Percentiles rank a stretch among this genome's conserved stretches.
Conservation (phyloP, 805 yeast genomes). For the Hanseniaspora vineae region DNA sequence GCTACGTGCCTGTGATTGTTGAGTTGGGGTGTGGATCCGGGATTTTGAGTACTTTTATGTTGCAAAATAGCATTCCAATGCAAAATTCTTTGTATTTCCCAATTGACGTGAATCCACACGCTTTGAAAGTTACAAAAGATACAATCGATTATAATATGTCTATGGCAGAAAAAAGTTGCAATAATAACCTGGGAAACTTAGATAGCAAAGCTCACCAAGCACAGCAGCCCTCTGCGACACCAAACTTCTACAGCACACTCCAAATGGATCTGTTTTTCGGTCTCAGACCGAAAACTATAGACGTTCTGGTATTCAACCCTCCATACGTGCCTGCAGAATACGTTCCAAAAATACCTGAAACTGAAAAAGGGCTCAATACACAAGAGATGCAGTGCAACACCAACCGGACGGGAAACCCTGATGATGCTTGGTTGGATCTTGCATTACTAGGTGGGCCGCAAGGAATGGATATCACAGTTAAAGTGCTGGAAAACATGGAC, state of each 20-base stretch:
- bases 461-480: slow-evolving; percentile 80
- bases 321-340: slow-evolving; percentile 88
- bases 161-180: slow-evolving; percentile 8
- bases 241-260: slow-evolving; percentile 25
- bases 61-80: slow-evolving; percentile 35
- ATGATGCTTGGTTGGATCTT: slow-evolving; percentile 64
- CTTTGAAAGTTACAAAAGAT: slow-evolving; percentile 39
- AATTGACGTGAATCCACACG: slow-evolving; percentile 72
- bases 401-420: slow-evolving; percentile 14
- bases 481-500: slow-evolving; percentile 42
- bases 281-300: slow-evolving; percentile 37
- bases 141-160: slow-evolving; percentile 25
- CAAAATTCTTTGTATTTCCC: slow-evolving; percentile 40
- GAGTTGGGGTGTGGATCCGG: slow-evolving; percentile 95
- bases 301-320: slow-evolving; percentile 79
- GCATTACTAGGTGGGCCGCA: slow-evolving; percentile 83
- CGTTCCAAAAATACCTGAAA: slow-evolving; percentile 48
- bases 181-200: slow-evolving; percentile 18
- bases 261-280: slow-evolving; percentile 48
- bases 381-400: too few relatives aligned
- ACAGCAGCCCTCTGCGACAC: too few relatives aligned
- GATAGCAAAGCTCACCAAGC: too few relatives aligned
- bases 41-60: slow-evolving; percentile 64
- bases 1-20: slow-evolving; percentile 41
- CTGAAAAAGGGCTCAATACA: not conserved